phyloP scores from a whole-genome alignment of 352 stramenopile species.

The Globisporangium spiculum region DNA sequence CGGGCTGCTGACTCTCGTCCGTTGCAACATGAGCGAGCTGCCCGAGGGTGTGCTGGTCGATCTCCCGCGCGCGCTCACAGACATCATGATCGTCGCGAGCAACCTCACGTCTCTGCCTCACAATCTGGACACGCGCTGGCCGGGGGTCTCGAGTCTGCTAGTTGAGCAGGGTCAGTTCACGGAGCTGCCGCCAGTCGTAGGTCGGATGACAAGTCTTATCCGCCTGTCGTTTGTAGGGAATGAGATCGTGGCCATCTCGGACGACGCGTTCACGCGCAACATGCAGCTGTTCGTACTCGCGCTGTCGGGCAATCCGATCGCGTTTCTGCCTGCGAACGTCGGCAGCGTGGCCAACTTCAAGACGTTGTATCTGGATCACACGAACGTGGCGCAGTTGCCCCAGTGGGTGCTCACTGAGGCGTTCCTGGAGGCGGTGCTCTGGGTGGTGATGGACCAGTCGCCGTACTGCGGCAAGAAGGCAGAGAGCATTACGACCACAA shows the following conservation, averaged over 20 bases:
- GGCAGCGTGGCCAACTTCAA: constrained; percentile 12
- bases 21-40: constrained; percentile 13
- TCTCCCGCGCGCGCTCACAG: constrained; percentile 10
- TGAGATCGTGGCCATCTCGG: constrained; percentile 4
- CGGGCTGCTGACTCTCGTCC: constrained; percentile 7
- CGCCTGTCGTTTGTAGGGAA: constrained; percentile 14
- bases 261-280: constrained; percentile 1
- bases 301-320: constrained; percentile 11
- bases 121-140: constrained; percentile 14
- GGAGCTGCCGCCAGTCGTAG: background rate
- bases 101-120: constrained; percentile 12
- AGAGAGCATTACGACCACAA: too few species aligned
- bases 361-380: constrained; percentile 14
- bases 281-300: constrained; percentile 14
- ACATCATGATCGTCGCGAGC: constrained; percentile 16
- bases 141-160: constrained; percentile 9
- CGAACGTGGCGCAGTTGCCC: background rate
- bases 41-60: constrained; percentile 3
- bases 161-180: constrained; percentile 2
- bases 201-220: constrained; percentile 11
- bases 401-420: constrained; percentile 3
- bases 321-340: background rate
- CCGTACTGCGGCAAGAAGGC: background rate
- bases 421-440: constrained; percentile 14
- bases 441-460: background rate